These are phyloP conservation scores for Ceratocystis ficicola DNA, from an alignment of 2,329 filamentous ascomycete genomes.

Conservation along the genomic window DNA sequence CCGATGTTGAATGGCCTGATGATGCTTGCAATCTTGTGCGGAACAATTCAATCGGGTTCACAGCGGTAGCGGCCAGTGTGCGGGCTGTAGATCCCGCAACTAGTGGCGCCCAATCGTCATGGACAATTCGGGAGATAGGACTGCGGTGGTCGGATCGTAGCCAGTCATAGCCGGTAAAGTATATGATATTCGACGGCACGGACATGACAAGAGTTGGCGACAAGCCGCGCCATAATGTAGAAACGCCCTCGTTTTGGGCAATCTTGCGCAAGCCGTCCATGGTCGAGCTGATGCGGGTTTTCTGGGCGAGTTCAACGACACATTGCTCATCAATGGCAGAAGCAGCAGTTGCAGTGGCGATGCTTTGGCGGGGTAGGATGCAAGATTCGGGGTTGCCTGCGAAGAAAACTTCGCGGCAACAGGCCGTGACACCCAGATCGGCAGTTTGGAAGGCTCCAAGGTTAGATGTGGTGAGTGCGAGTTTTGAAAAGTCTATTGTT, in stretches of 20 bases:
- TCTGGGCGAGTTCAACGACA: conserved; percentile 75
- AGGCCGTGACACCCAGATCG: conserved; percentile 82
- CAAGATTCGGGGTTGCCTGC: conserved; percentile 75
- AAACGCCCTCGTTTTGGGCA: conserved; percentile 76
- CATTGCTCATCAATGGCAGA: conserved; percentile 50
- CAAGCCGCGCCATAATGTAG: conserved; percentile 80
- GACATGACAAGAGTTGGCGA: conserved; percentile 94
- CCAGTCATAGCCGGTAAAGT: conserved; percentile 97
- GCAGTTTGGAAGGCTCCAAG: conserved; percentile 58
- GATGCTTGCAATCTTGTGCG: conserved; percentile 82
- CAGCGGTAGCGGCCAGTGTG: conserved; percentile 65
- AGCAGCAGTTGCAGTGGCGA: conserved; percentile 28
- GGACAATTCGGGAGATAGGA: conserved; percentile 52
- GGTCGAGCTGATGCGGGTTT: conserved; percentile 76
- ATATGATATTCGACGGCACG: conserved; percentile 91
- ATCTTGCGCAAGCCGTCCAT: conserved; percentile 90
- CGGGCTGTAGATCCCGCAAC: conserved; percentile 68
- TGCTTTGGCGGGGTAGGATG: conserved; percentile 51
- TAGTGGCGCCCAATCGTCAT: conserved; percentile 65
- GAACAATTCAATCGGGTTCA: conserved; percentile 89
- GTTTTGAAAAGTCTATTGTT: conserved; percentile 43
- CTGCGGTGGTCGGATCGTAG: conserved; percentile 61
- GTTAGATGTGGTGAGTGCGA: conserved; percentile 41
- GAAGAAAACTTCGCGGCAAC: conserved; percentile 96
- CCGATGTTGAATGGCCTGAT: conserved; percentile 42